phyloP scores from a whole-genome alignment of 202 grass and related monocot genomes.

The Tripidium arundinaceum region DNA sequence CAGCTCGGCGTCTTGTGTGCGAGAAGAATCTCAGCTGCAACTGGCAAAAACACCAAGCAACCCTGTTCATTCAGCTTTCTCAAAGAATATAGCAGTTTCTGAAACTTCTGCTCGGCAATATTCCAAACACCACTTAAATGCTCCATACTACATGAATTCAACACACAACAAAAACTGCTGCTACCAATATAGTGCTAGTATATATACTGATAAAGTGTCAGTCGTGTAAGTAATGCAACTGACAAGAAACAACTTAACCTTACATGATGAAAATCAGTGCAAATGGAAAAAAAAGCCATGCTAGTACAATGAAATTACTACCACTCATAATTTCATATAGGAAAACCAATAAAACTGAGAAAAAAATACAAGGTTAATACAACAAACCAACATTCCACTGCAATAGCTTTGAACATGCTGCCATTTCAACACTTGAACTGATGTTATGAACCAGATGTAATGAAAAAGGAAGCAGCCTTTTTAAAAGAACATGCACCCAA shows the following conservation, averaged over 20 bases:
- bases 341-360: neutral
- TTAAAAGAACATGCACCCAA: neutral
- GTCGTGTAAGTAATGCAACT: neutral
- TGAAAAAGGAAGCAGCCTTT: neutral
- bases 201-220: neutral
- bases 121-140: neutral
- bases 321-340: neutral
- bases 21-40: too few relatives aligned
- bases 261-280: neutral
- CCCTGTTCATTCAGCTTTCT: too few relatives aligned
- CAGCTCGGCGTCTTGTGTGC: too few relatives aligned
- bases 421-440: neutral
- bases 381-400: neutral
- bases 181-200: neutral
- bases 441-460: neutral
- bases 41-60: too few relatives aligned
- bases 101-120: neutral
- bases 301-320: neutral
- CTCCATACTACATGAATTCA: neutral
- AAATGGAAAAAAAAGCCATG: neutral
- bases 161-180: slow-evolving; percentile 7
- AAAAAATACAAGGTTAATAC: neutral
- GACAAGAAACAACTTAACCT: neutral
- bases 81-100: neutral
- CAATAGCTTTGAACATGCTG: neutral